phyloP scores from a whole-genome alignment of 2,329 filamentous ascomycete genomes.

The Aureobasidium sp. region DNA sequence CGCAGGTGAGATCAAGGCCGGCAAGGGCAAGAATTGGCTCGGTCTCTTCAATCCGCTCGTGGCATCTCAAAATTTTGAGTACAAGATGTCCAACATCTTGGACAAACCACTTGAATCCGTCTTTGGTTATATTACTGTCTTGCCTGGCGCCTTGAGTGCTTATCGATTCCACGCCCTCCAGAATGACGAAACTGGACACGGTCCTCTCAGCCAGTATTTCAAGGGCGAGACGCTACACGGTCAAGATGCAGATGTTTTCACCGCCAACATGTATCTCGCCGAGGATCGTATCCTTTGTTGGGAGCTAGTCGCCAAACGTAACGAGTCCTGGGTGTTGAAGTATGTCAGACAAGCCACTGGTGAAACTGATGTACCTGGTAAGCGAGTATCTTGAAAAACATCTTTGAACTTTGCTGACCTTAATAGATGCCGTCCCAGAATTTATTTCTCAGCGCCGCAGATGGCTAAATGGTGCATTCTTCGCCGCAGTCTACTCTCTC shows the following conservation, averaged over 20 bases:
- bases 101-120: constrained; percentile 96
- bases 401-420: neutral
- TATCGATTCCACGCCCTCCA: constrained; percentile 95
- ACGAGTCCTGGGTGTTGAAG: constrained; percentile 93
- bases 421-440: constrained; percentile 79
- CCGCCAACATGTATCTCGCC: constrained; percentile 90
- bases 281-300: constrained; percentile 87
- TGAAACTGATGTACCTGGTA: constrained; percentile 95
- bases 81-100: constrained; percentile 99
- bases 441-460: constrained; percentile 94
- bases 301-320: constrained; percentile 92
- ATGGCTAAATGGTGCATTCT: constrained; percentile 98
- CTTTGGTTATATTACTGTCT: constrained; percentile 95
- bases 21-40: constrained; percentile 77
- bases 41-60: constrained; percentile 90
- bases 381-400: constrained; percentile 29
- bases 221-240: constrained; percentile 97
- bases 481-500: constrained; percentile 94
- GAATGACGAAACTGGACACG: constrained; percentile 92
- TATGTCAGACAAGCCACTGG: constrained; percentile 96
- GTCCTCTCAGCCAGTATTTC: constrained; percentile 95
- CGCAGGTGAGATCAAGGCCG: constrained; percentile 95
- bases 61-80: constrained; percentile 97
- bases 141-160: constrained; percentile 89
- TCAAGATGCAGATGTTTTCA: constrained; percentile 93